A percentile compares a stretch with the other conserved stretches of the same genome.
phyloP scores from a whole-genome alignment of 2,329 filamentous ascomycete species.

The Fusarium irregulare region DNA sequence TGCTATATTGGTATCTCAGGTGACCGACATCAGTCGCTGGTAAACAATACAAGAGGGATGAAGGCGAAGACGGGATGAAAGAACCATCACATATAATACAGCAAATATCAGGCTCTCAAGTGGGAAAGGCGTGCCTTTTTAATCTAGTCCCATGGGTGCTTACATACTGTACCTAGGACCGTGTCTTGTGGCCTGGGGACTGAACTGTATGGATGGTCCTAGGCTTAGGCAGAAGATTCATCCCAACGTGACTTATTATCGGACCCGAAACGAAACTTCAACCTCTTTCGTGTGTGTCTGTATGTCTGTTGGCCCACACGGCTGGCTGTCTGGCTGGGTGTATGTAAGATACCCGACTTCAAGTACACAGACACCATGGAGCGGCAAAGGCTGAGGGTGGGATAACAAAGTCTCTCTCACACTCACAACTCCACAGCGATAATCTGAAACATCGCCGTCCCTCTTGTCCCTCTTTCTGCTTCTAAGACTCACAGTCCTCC shows the following conservation, averaged over 20 bases:
- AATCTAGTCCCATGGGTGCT: conserved; percentile 21
- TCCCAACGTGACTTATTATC: conserved; percentile 37
- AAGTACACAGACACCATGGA: not conserved
- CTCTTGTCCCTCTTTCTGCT: conserved; percentile 2
- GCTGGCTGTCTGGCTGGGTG: conserved; percentile 33
- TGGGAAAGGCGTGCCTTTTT: conserved; percentile 30
- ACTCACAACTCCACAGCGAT: not conserved
- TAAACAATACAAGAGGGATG: conserved; percentile 7
- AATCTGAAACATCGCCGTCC: conserved; percentile 33
- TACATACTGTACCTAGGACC: conserved; percentile 24
- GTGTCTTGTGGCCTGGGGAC: not conserved
- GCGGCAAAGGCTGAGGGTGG: conserved; percentile 34
- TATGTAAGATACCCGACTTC: not conserved
- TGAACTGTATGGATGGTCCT: conserved; percentile 9
- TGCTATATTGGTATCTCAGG: conserved; percentile 28
- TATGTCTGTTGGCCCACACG: conserved; percentile 25
- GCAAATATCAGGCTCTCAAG: not conserved
- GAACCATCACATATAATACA: conserved; percentile 29
- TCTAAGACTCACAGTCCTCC: not conserved
- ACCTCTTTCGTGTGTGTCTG: conserved; percentile 19
- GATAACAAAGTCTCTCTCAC: conserved; percentile 11
- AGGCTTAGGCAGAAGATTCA: conserved; percentile 30
- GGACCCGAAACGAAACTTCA: conserved; percentile 20
- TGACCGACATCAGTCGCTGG: conserved; percentile 32
- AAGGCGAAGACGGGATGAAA: conserved; percentile 15